These are phyloP conservation scores for Aplosporella prunicola DNA, from an alignment of 2,329 filamentous ascomycete species.

Conservation along the genomic window DNA sequence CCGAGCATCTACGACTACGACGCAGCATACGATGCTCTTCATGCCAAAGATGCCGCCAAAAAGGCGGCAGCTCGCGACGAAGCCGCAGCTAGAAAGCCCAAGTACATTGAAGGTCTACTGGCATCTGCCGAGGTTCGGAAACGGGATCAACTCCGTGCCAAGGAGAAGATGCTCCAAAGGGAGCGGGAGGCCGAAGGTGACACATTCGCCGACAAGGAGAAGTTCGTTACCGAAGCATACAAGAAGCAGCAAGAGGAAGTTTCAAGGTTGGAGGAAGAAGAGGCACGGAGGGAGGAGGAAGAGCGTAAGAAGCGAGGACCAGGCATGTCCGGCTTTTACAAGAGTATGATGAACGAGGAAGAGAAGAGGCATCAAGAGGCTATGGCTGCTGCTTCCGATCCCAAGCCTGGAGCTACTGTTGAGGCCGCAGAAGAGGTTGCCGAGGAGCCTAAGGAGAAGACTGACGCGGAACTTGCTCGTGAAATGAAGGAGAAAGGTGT, in stretches of 20 bases:
- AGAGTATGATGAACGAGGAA: slow-evolving; percentile 59
- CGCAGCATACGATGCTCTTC: slow-evolving; percentile 67
- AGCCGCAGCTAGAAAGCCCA: slow-evolving; percentile 54
- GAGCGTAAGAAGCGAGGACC: slow-evolving; percentile 56
- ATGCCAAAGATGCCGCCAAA: slow-evolving; percentile 46
- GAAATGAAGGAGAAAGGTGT: slow-evolving; percentile 56
- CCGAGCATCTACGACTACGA: slow-evolving; percentile 80
- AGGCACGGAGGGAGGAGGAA: slow-evolving; percentile 54
- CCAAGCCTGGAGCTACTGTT: slow-evolving; percentile 20
- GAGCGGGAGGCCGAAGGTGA: slow-evolving; percentile 75
- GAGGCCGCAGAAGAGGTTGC: slow-evolving; percentile 22
- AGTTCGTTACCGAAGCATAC: slow-evolving; percentile 77
- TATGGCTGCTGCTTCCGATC: slow-evolving; percentile 52
- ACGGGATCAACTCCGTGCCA: slow-evolving; percentile 66
- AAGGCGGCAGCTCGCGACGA: slow-evolving; percentile 44
- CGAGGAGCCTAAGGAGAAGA: slow-evolving; percentile 41
- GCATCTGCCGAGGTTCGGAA: slow-evolving; percentile 67
- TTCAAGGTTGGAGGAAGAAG: slow-evolving; percentile 59
- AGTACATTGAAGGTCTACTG: slow-evolving; percentile 68
- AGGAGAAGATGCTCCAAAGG: slow-evolving; percentile 69
- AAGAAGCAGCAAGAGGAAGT: slow-evolving; percentile 74
- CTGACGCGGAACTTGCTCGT: slow-evolving; percentile 54
- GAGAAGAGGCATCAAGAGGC: slow-evolving; percentile 62
- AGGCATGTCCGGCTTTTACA: slow-evolving; percentile 75
- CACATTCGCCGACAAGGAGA: slow-evolving; percentile 72